Conservation (phyloP, 2,329 filamentous ascomycete genomes). For the Colletotrichum sidae region DNA sequence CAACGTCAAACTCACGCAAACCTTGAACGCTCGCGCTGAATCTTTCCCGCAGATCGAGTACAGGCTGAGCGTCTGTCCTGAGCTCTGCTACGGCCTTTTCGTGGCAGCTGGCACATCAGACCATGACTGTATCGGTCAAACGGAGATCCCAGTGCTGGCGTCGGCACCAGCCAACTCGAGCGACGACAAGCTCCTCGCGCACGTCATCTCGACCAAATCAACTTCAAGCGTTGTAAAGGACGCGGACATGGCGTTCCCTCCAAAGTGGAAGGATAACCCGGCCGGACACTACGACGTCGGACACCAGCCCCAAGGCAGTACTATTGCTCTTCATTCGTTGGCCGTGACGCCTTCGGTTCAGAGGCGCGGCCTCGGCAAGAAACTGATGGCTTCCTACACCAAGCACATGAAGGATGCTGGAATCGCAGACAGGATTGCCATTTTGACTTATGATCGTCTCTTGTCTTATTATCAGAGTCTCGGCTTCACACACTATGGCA, state of each 20-base stretch:
- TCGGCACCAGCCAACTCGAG: slow-evolving; percentile 3
- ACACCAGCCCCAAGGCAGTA: slow-evolving; percentile 41
- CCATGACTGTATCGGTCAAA: slow-evolving; percentile 8
- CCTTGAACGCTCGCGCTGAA: not conserved
- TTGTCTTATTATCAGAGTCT: slow-evolving; percentile 46
- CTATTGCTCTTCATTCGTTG: slow-evolving; percentile 45
- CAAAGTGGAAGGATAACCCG: slow-evolving; percentile 41
- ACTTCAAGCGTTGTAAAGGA: slow-evolving; percentile 39
- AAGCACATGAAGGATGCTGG: slow-evolving; percentile 38
- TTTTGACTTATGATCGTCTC: slow-evolving; percentile 45
- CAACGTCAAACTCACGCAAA: not conserved
- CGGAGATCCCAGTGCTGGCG: slow-evolving; percentile 30
- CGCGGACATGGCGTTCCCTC: slow-evolving; percentile 44
- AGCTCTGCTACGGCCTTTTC: slow-evolving; percentile 45
- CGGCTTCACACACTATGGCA: slow-evolving; percentile 46
- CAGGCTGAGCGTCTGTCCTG: slow-evolving; percentile 42
- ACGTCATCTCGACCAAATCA: slow-evolving; percentile 44
- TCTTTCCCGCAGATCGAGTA: slow-evolving; percentile 44
- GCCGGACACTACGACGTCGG: slow-evolving; percentile 38
- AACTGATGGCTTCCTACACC: slow-evolving; percentile 41
- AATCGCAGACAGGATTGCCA: slow-evolving; percentile 42
- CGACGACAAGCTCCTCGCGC: slow-evolving; percentile 41
- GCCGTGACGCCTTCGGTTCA: slow-evolving; percentile 43
- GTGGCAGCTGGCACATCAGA: slow-evolving; percentile 12
- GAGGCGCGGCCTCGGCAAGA: slow-evolving; percentile 43